A percentile compares a stretch with the other conserved stretches of the same genome.
Evolutionary conservation across 768 basidiomycete species (phyloP).

Genomic region (Cystobasidiopsis lactophilus): DNA sequence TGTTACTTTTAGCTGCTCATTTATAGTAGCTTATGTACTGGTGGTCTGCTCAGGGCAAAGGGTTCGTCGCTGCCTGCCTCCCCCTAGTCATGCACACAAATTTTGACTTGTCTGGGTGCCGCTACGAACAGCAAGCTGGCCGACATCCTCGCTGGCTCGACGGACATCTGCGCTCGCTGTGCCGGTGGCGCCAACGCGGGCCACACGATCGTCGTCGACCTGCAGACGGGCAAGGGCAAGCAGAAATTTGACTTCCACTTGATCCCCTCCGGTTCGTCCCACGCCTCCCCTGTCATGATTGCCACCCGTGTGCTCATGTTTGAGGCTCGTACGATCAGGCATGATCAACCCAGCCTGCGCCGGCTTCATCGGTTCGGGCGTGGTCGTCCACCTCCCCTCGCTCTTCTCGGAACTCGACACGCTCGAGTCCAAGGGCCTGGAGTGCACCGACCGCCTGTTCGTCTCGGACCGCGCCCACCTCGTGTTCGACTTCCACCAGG

Average conservation of each 20-base stretch:
- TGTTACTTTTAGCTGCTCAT: too few relatives aligned
- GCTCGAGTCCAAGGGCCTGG: conserved; percentile 60
- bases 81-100: too few relatives aligned
- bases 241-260: conserved; percentile 88
- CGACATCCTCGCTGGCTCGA: too few relatives aligned
- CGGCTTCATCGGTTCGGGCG: conserved; percentile 76
- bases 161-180: conserved; percentile 70
- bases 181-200: conserved; percentile 98
- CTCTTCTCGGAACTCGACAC: conserved; percentile 84
- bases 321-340: conserved; percentile 29
- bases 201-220: conserved; percentile 69
- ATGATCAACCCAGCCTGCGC: conserved; percentile 65
- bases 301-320: neutral
- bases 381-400: conserved; percentile 88
- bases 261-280: conserved; percentile 57
- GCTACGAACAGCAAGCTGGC: too few relatives aligned
- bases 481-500: conserved; percentile 98
- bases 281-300: neutral
- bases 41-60: too few relatives aligned
- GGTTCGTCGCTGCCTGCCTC: too few relatives aligned
- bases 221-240: conserved; percentile 40
- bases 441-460: conserved; percentile 62
- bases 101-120: too few relatives aligned
- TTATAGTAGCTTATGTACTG: too few relatives aligned
- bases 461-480: conserved; percentile 91